Conservation (phyloP, 1,284 basidiomycete genomes). For the Ceratobasidium sp. region DNA sequence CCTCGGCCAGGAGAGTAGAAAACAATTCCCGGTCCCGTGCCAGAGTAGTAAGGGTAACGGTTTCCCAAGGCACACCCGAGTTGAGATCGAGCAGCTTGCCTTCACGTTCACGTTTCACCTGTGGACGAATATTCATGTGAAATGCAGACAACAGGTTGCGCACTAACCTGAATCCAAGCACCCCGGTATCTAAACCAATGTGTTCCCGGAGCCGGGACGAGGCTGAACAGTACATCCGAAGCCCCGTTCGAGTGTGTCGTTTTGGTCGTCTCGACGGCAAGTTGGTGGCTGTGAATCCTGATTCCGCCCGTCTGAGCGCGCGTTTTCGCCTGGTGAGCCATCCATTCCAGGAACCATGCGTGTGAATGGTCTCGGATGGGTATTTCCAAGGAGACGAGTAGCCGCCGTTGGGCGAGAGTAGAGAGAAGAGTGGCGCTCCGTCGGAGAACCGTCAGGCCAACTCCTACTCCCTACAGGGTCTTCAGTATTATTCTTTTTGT, state of each 20-base stretch:
- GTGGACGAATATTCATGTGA: not conserved
- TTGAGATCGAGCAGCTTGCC: slow-evolving; percentile 89
- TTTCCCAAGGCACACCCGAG: slow-evolving; percentile 96
- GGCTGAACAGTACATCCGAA: slow-evolving; percentile 84
- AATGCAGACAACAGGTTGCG: slow-evolving; percentile 15
- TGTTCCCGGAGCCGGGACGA: slow-evolving; percentile 94
- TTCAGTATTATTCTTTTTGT: not conserved
- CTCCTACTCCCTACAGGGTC: slow-evolving; percentile 75
- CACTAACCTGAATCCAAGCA: slow-evolving; percentile 91
- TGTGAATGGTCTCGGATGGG: slow-evolving; percentile 95
- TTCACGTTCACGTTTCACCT: slow-evolving; percentile 80
- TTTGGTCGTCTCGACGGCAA: slow-evolving; percentile 92
- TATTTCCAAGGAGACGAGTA: slow-evolving; percentile 96
- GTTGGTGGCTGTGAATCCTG: slow-evolving; percentile 83
- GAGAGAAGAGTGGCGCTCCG: slow-evolving; percentile 73
- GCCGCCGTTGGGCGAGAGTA: slow-evolving; percentile 79
- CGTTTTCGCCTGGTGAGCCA: slow-evolving; percentile 62
- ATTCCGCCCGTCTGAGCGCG: slow-evolving; percentile 49
- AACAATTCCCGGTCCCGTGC: slow-evolving; percentile 86
- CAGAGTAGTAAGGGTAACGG: slow-evolving; percentile 91
- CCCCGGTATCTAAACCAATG: slow-evolving; percentile 92
- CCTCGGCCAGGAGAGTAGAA: slow-evolving; percentile 82
- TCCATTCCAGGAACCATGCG: slow-evolving; percentile 98
- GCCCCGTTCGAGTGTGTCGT: slow-evolving; percentile 90
- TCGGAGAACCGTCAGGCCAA: slow-evolving; percentile 77